phyloP scores from a whole-genome alignment of 257 asterid species.

The Solanum ossicruentum region DNA sequence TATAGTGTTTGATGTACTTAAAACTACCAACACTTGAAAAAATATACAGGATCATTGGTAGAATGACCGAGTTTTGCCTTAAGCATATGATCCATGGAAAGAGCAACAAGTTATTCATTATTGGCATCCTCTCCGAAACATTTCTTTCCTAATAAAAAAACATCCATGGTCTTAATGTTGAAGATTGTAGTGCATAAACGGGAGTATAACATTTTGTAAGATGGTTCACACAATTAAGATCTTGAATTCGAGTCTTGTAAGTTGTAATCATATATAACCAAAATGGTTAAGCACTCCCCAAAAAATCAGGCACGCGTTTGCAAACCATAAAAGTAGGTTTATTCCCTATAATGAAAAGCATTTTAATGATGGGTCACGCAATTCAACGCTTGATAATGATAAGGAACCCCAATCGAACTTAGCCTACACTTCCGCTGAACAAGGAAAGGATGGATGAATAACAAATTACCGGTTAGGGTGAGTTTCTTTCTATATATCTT shows the following conservation, averaged over 20 bases:
- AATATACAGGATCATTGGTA: background rate
- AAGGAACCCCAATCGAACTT: background rate
- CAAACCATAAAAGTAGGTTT: background rate
- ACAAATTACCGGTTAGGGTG: background rate
- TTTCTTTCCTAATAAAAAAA: background rate
- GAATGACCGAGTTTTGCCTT: background rate
- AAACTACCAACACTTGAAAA: background rate
- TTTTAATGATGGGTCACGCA: background rate
- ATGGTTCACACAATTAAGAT: background rate
- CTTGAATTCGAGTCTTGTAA: background rate
- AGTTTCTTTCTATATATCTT: background rate
- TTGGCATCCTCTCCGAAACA: background rate
- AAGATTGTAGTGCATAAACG: background rate
- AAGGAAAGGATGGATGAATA: background rate
- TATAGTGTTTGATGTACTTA: background rate
- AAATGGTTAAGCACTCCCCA: background rate
- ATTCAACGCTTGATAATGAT: background rate
- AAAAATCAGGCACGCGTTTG: background rate
- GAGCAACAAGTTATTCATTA: background rate
- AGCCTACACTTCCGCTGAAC: background rate
- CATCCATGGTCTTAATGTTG: background rate
- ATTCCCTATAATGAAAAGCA: background rate
- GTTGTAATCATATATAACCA: background rate
- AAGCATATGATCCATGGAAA: background rate
- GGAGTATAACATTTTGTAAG: background rate